Evolutionary conservation across 352 stramenopile genomes (phyloP).

Genomic region (Globisporangium barbulae): DNA sequence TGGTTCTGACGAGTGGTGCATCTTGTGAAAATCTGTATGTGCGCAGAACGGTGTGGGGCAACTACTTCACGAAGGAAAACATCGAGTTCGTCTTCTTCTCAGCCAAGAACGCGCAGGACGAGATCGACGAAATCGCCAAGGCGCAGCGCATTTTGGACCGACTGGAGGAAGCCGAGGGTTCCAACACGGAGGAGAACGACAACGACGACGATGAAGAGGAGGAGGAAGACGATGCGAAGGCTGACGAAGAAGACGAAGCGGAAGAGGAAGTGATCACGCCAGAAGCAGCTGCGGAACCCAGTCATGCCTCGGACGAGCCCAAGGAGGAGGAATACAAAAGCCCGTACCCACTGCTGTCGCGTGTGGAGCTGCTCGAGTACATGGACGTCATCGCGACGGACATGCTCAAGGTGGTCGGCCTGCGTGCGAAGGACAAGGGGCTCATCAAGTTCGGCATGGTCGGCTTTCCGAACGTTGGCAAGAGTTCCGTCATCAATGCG

Average conservation of each 20-base stretch:
- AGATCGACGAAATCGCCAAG: constrained; percentile 83
- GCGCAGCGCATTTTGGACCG: constrained; percentile 32
- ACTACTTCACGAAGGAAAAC: constrained; percentile 92
- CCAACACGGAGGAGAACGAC: constrained; percentile 28
- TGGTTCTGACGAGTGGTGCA: too few relatives aligned
- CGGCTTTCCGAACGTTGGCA: constrained; percentile 99
- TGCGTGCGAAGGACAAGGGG: constrained; percentile 79
- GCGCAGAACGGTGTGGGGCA: constrained; percentile 85
- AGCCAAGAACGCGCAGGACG: constrained; percentile 92
- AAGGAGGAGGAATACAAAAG: constrained; percentile 12
- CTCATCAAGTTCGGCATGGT: constrained; percentile 97
- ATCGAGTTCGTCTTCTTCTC: constrained; percentile 98
- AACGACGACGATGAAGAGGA: constrained; percentile 20
- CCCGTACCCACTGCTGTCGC: constrained; percentile 65
- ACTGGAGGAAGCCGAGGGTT: constrained; percentile 28
- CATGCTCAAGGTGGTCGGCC: constrained; percentile 52
- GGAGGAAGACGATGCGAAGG: constrained; percentile 12
- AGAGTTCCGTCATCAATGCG: constrained; percentile 99
- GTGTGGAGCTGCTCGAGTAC: constrained; percentile 74
- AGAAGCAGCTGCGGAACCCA: not conserved
- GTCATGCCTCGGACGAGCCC: not conserved
- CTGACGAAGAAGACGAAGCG: constrained; percentile 11
- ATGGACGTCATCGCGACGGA: constrained; percentile 51
- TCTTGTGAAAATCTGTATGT: not conserved
- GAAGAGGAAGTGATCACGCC: constrained; percentile 13